These are phyloP conservation scores for Kockovaella imperatae DNA, from an alignment of 768 basidiomycete genomes.

Conservation along the genomic window DNA sequence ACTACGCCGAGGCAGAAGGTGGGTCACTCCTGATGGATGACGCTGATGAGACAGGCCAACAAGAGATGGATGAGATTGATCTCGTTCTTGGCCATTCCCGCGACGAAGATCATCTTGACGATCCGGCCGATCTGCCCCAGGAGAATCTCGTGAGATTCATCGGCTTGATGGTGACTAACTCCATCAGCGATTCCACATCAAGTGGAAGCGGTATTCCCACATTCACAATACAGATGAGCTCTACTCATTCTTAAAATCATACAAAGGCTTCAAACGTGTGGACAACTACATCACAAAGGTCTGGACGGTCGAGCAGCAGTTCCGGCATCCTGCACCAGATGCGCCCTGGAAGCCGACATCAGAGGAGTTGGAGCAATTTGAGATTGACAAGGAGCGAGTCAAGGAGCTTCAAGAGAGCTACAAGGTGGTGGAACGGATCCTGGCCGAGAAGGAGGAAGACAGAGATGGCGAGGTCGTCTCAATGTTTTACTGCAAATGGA, in stretches of 20 bases:
- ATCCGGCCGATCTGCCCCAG: constrained; percentile 73
- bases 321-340: constrained; percentile 56
- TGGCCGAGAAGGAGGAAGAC: constrained; percentile 48
- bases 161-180: not conserved
- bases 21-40: not conserved
- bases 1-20: constrained; percentile 17
- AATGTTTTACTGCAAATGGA: constrained; percentile 98
- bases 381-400: constrained; percentile 82
- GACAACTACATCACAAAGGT: constrained; percentile 94
- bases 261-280: constrained; percentile 90
- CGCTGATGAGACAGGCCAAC: constrained; percentile 14
- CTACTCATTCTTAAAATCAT: constrained; percentile 90
- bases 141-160: constrained; percentile 63
- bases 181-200: constrained; percentile 87
- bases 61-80: constrained; percentile 56
- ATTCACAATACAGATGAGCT: constrained; percentile 99
- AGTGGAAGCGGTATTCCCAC: constrained; percentile 98
- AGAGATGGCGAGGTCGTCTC: constrained; percentile 46
- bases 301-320: constrained; percentile 55
- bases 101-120: constrained; percentile 61
- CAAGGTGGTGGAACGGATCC: constrained; percentile 84
- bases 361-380: constrained; percentile 82
- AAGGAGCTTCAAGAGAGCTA: constrained; percentile 85
- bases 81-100: constrained; percentile 77
- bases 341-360: constrained; percentile 58